Evolutionary conservation across 176 grass and related monocot genomes (phyloP).

Genomic region (Pontederia paniculata): DNA sequence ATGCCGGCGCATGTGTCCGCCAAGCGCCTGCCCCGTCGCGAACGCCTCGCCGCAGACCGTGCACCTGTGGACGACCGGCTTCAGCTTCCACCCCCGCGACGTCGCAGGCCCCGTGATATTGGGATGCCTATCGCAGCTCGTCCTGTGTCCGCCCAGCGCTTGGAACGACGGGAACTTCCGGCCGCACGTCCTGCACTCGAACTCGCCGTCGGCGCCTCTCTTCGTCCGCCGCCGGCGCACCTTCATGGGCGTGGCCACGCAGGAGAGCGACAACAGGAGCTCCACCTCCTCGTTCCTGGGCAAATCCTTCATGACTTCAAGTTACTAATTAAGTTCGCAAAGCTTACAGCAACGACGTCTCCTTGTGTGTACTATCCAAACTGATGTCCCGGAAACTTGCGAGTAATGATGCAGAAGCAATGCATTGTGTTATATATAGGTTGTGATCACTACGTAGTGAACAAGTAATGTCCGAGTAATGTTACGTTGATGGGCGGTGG

Average conservation of each 20-base stretch:
- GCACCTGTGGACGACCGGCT: not conserved
- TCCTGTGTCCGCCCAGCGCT: constrained; percentile 12
- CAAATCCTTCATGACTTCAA: no score
- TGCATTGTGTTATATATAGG: no score
- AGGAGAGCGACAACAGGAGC: not conserved
- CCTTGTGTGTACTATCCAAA: no score
- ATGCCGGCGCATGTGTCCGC: constrained; percentile 5
- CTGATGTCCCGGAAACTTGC: no score
- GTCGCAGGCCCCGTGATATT: not conserved
- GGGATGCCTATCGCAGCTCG: not conserved
- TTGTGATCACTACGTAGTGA: no score
- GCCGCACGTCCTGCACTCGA: constrained; percentile 14
- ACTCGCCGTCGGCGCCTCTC: not conserved
- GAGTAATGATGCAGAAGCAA: no score
- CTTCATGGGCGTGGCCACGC: not conserved
- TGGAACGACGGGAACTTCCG: constrained; percentile 11
- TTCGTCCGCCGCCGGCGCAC: not conserved
- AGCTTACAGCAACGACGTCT: no score
- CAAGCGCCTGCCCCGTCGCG: constrained; percentile 1
- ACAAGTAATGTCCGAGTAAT: no score
- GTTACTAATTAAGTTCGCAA: no score
- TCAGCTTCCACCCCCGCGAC: no score
- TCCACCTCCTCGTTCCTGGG: not conserved
- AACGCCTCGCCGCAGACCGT: not conserved
- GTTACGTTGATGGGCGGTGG: no score